A percentile compares a stretch with the other conserved stretches of the same genome.
phyloP scores from a whole-genome alignment of 208 protist genomes.

The Trypanosoma melophagium region DNA sequence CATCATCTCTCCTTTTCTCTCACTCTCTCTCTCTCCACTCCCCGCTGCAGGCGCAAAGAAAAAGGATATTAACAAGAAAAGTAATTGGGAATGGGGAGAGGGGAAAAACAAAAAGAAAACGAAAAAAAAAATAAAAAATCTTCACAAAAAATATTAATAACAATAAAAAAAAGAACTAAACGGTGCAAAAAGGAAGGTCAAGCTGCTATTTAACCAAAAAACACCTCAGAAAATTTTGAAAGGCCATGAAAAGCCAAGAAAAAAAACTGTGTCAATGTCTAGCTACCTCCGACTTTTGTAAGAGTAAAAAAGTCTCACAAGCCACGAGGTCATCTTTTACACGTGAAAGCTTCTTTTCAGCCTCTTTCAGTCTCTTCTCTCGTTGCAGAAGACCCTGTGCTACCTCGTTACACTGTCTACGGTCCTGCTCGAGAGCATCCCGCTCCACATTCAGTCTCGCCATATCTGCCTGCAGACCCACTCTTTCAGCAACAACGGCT shows the following conservation, averaged over 20 bases:
- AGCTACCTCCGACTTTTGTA: not conserved
- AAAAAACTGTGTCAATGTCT: not conserved
- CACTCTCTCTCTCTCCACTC: not conserved
- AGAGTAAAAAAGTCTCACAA: constrained; percentile 1
- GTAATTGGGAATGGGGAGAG: not conserved
- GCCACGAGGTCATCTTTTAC: constrained; percentile 12
- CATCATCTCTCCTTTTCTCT: constrained; percentile 4
- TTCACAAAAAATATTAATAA: not conserved
- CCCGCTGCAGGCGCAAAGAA: not conserved
- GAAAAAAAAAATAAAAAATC: not conserved
- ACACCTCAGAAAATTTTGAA: no score
- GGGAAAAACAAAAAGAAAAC: not conserved
- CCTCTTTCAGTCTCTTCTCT: constrained; percentile 6
- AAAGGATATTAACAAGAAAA: constrained; percentile 7
- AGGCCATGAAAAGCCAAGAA: not conserved
- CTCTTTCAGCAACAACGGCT: constrained; percentile 2
- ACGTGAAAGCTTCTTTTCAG: not conserved
- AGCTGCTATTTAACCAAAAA: no score
- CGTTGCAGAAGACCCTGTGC: constrained; percentile 1
- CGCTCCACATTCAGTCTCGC: constrained; percentile 5
- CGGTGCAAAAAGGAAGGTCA: no score
- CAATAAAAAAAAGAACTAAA: not conserved
- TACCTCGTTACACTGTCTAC: not conserved
- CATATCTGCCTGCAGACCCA: not conserved
- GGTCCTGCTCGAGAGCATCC: constrained; percentile 7